A percentile compares a stretch with the other conserved stretches of the same genome.
phyloP scores from a whole-genome alignment of 331 rosid species.

The Acacia pycnantha region DNA sequence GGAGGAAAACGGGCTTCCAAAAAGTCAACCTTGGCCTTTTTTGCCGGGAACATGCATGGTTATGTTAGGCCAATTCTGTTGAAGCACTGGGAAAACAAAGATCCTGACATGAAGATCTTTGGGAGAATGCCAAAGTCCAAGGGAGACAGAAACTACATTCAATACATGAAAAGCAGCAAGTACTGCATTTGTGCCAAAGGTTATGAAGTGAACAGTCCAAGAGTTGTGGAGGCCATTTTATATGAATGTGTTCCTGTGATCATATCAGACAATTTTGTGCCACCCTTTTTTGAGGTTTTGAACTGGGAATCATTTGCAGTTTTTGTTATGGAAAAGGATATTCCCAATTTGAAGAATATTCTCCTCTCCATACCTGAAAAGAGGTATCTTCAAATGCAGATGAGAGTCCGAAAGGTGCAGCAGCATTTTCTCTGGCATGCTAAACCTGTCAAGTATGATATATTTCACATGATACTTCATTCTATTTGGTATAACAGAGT shows the following conservation, averaged over 20 bases:
- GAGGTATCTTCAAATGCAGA: constrained; percentile 58
- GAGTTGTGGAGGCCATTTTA: constrained; percentile 88
- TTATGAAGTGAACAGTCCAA: constrained; percentile 85
- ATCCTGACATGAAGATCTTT: constrained; percentile 85
- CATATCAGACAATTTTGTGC: constrained; percentile 87
- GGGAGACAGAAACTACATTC: constrained; percentile 54
- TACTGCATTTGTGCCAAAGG: constrained; percentile 93
- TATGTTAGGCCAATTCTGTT: constrained; percentile 67
- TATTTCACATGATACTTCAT: constrained; percentile 90
- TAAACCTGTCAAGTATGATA: constrained; percentile 72
- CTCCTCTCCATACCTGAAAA: constrained; percentile 65
- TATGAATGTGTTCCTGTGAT: constrained; percentile 84
- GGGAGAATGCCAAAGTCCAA: constrained; percentile 53
- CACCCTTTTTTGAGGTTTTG: constrained; percentile 70
- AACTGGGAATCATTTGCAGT: constrained; percentile 90
- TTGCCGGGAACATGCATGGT: constrained; percentile 87
- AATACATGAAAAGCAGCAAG: constrained; percentile 86
- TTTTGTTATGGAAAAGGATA: constrained; percentile 75
- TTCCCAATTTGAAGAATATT: constrained; percentile 69
- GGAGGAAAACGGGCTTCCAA: constrained; percentile 59
- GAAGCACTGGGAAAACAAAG: constrained; percentile 84
- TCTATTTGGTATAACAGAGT: constrained; percentile 82
- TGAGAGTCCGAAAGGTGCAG: constrained; percentile 71
- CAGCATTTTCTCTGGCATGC: constrained; percentile 84
- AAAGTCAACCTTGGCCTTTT: constrained; percentile 67